These are phyloP conservation scores for Phytophthora sp. DNA, from an alignment of 352 stramenopile genomes.

Conservation along the genomic window DNA sequence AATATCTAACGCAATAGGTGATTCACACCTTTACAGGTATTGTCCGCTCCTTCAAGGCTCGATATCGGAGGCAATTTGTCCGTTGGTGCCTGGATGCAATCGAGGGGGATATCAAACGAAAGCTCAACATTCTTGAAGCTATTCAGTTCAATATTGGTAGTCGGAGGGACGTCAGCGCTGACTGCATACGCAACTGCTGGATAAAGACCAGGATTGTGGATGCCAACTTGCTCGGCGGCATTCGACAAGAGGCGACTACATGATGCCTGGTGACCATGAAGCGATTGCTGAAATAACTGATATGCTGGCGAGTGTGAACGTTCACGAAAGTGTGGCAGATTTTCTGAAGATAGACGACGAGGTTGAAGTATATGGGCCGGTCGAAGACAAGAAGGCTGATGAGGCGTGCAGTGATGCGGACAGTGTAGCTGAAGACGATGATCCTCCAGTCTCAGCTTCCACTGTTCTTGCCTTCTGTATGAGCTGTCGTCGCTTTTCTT, in stretches of 20 bases:
- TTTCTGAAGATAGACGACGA: not conserved
- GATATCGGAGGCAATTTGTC: conserved; percentile 18
- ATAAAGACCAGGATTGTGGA: conserved; percentile 5
- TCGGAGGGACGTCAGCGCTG: conserved; percentile 3
- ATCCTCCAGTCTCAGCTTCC: not conserved
- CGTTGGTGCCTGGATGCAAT: conserved; percentile 20
- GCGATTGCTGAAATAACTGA: too few species aligned
- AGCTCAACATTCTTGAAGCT: conserved; percentile 10
- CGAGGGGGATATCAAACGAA: conserved; percentile 1
- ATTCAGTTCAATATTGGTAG: conserved; percentile 16
- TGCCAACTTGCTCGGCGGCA: not conserved
- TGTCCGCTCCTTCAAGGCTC: not conserved
- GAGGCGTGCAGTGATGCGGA: not conserved
- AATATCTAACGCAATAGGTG: too few species aligned
- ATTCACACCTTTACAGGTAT: conserved; percentile 11
- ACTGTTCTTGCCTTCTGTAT: not conserved
- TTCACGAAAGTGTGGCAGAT: too few species aligned
- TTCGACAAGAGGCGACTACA: not conserved
- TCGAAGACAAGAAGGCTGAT: not conserved
- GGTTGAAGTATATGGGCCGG: not conserved
- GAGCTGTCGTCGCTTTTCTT: not conserved
- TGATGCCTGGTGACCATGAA: too few species aligned
- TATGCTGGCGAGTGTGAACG: too few species aligned
- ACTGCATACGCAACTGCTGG: conserved; percentile 10
- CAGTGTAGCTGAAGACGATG: not conserved